Conservation (phyloP, 202 grass and related monocot genomes). For the Elaeis oleifera region DNA sequence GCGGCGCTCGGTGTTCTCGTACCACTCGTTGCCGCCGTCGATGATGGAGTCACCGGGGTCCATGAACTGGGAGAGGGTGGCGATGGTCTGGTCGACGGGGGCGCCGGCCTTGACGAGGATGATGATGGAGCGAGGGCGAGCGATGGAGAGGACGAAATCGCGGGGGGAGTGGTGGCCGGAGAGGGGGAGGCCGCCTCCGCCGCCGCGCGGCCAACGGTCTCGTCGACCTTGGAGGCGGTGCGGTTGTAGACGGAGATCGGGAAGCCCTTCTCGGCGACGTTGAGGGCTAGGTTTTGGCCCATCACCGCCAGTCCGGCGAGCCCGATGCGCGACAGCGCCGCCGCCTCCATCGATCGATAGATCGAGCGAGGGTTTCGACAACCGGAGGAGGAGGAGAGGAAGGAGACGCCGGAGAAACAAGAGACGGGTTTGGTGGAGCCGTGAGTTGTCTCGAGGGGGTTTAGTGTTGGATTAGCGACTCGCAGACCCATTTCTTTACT, state of each 20-base stretch:
- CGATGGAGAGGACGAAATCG: conserved; percentile 68
- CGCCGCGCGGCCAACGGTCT: conserved; percentile 50
- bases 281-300: conserved; percentile 84
- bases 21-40: conserved; percentile 92
- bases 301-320: conserved; percentile 75
- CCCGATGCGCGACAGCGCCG: conserved; percentile 53
- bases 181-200: conserved; percentile 49
- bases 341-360: conserved; percentile 21
- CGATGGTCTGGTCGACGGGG: conserved; percentile 66
- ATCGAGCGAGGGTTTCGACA: not conserved
- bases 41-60: conserved; percentile 70
- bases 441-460: too few relatives aligned
- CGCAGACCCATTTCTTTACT: too few relatives aligned
- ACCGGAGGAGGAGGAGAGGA: conserved; percentile 6
- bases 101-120: conserved; percentile 69
- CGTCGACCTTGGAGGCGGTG: conserved; percentile 69
- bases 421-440: not conserved
- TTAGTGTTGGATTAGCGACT: too few relatives aligned
- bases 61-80: conserved; percentile 48
- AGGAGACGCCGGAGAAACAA: conserved; percentile 21
- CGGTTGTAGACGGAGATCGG: conserved; percentile 95
- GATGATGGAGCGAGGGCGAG: conserved; percentile 54
- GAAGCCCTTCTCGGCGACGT: conserved; percentile 85
- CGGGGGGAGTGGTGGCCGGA: conserved; percentile 58
- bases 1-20: conserved; percentile 87